phyloP scores from a whole-genome alignment of 805 yeast species.

The Starmerella etchellsii region DNA sequence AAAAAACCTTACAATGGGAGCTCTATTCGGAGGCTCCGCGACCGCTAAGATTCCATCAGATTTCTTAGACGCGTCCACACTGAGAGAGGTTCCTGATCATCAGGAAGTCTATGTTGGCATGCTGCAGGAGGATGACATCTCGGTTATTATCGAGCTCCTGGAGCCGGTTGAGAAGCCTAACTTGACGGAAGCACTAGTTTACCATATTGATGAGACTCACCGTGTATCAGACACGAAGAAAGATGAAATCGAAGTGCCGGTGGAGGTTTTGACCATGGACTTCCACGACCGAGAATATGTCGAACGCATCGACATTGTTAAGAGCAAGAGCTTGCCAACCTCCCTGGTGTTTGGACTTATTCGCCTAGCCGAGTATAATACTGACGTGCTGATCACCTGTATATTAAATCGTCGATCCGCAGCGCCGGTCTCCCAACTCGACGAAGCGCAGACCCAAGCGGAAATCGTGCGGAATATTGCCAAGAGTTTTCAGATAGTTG shows the following conservation, averaged over 20 bases:
- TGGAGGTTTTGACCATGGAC: slow-evolving; percentile 5
- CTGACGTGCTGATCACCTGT: slow-evolving; percentile 21
- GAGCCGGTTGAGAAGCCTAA: slow-evolving; percentile 27
- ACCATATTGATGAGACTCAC: slow-evolving; percentile 21
- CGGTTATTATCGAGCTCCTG: slow-evolving; percentile 31
- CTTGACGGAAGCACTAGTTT: slow-evolving; percentile 14
- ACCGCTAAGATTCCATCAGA: slow-evolving; percentile 43
- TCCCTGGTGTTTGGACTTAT: slow-evolving; percentile 16
- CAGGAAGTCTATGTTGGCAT: slow-evolving; percentile 74
- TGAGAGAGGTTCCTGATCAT: slow-evolving; percentile 81
- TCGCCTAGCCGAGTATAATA: slow-evolving; percentile 15
- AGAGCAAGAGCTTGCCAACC: slow-evolving; percentile 1
- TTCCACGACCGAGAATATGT: slow-evolving; percentile 12
- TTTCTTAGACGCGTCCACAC: slow-evolving; percentile 59
- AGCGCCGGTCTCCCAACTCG: neutral
- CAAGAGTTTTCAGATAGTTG: slow-evolving; percentile 12
- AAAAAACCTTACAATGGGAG: too few relatives aligned
- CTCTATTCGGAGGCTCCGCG: slow-evolving; percentile 77
- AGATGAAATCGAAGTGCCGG: slow-evolving; percentile 6
- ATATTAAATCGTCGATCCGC: slow-evolving; percentile 2
- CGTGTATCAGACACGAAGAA: slow-evolving; percentile 12
- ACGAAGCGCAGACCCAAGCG: slow-evolving; percentile 11
- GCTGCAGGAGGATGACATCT: slow-evolving; percentile 24
- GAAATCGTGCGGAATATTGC: slow-evolving; percentile 6
- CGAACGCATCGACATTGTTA: slow-evolving; percentile 16